Percentiles rank a stretch among this genome's conserved stretches.
Conservation (phyloP, 2,329 filamentous ascomycete genomes). For the Diplodia mutila region DNA sequence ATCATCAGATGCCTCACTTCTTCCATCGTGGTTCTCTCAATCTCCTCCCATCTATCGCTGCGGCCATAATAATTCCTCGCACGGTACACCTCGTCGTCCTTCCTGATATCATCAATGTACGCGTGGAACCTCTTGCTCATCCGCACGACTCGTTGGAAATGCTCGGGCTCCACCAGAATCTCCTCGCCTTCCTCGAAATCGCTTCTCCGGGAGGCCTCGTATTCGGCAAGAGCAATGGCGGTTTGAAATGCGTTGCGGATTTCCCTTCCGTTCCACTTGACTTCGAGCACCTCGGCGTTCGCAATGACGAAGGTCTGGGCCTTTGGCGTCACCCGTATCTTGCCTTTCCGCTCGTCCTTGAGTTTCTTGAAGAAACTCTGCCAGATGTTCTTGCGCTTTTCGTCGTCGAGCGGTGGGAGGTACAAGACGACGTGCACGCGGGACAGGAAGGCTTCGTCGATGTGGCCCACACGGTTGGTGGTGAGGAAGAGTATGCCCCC, state of each 20-base stretch:
- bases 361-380: constrained; percentile 33
- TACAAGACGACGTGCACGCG: constrained; percentile 38
- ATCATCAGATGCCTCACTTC: too few relatives aligned
- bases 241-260: constrained; percentile 32
- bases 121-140: too few relatives aligned
- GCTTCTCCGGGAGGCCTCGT: too few relatives aligned
- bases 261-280: constrained; percentile 38
- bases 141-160: too few relatives aligned
- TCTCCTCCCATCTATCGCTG: too few relatives aligned
- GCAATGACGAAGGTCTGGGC: constrained; percentile 30
- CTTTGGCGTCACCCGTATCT: constrained; percentile 26
- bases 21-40: too few relatives aligned
- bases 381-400: constrained; percentile 33
- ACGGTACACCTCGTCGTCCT: too few relatives aligned
- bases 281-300: constrained; percentile 27
- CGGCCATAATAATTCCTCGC: too few relatives aligned
- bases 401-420: constrained; percentile 28
- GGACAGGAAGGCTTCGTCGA: constrained; percentile 42
- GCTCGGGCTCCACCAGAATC: too few relatives aligned
- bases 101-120: too few relatives aligned
- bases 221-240: too few relatives aligned
- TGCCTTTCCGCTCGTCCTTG: constrained; percentile 25
- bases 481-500: constrained; percentile 48
- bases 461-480: constrained; percentile 38
- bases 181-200: too few relatives aligned